Base-by-base conservation (phyloP, 305 asterid genomes). In the Fraxinus platypoda region DNA sequence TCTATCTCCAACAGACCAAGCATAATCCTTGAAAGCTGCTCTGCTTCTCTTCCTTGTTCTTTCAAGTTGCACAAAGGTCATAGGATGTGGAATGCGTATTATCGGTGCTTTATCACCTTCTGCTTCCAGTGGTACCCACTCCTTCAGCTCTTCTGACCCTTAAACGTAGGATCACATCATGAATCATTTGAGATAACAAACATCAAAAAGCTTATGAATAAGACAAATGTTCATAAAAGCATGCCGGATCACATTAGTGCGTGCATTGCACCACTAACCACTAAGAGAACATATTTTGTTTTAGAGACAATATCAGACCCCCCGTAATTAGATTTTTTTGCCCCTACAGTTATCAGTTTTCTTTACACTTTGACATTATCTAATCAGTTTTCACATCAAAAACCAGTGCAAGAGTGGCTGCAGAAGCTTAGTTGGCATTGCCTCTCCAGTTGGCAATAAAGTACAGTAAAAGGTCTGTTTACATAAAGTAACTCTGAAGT, bases 1-100 rank as follows among this genome's bases (percentile, higher is more conserved):
- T 81, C 89, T 88, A 86, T 97, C 99, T 81, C 98, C 97, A 76
- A 87, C 89, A 81, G 94, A 93, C 99, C 99, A 94, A 71, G 86
- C 68, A 80, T 90, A 87, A 72, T 94, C 96, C 89, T 84, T 89
- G 31, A 80, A 88, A 83, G 91, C 96, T 68, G 94, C 92, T 85
- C 98, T 92, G 37, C 91, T 90, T 83, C 99, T 94, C 92, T 97
- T 97, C 83, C 92, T 90, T 74, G 93, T 89, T 57, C 96, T 95
- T 73, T 92, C 98, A 85, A 84, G 81, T 25, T 80, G 91, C 68
- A 84, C 19, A 83, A 82, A 78, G 64, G 94, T 86, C 88, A 86
- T 83, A 26, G 94, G 95, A 88, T 90, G 98, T 75, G 94, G 90
- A 83, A 89, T 81, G 15, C 99, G 93, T 84, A 92, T 74, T 70